phyloP scores from a whole-genome alignment of 306 rosid species.

The Citrullus mucosospermus region DNA sequence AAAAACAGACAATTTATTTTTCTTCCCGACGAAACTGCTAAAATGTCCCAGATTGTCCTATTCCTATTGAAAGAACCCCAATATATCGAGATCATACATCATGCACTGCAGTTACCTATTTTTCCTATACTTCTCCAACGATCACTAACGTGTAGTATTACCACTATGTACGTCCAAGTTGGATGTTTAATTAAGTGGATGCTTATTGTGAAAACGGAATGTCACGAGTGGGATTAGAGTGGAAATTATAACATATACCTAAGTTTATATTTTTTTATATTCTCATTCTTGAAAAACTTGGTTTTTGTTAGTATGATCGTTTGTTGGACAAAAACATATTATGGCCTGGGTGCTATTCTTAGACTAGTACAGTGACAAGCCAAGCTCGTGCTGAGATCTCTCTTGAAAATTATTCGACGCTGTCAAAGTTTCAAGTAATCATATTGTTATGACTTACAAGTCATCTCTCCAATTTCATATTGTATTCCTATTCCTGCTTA shows the following conservation, averaged over 20 bases:
- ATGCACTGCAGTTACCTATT: slow-evolving; percentile 34
- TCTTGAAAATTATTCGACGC: neutral
- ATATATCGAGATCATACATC: neutral
- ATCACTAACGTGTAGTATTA: neutral
- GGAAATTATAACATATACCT: neutral
- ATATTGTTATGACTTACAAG: neutral
- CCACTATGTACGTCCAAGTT: neutral
- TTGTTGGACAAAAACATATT: neutral
- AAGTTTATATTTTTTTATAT: neutral
- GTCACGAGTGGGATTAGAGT: neutral
- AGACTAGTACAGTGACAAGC: neutral
- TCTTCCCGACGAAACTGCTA: too few relatives aligned
- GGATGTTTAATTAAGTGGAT: neutral
- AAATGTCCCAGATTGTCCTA: neutral
- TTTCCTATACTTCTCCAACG: neutral
- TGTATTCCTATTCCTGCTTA: neutral
- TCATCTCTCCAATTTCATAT: neutral
- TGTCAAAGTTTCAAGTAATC: neutral
- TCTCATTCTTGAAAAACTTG: neutral
- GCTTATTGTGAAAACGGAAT: neutral
- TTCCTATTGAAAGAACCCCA: neutral
- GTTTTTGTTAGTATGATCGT: neutral
- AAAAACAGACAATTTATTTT: too few relatives aligned
- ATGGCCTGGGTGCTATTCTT: neutral
- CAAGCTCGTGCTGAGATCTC: neutral